These are phyloP conservation scores for Ceratonia siliqua DNA, from an alignment of 306 rosid species.

Conservation along the genomic window DNA sequence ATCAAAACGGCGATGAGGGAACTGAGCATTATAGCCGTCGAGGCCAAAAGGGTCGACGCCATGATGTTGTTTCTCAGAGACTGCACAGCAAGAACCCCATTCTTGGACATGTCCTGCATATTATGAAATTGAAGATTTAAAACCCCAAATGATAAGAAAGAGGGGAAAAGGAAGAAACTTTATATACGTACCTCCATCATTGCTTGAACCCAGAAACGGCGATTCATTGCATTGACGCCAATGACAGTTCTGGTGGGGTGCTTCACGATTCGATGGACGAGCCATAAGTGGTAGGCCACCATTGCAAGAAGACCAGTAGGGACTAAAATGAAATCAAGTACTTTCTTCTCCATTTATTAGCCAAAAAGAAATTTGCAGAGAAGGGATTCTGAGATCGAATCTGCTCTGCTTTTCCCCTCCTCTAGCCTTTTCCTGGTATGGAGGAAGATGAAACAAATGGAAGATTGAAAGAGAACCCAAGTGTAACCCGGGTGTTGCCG, in stretches of 20 bases:
- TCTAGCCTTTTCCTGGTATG: background rate
- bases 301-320: constrained; percentile 63
- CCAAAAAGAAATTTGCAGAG: background rate
- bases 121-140: background rate
- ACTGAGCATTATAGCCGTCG: constrained; percentile 83
- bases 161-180: background rate
- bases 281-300: constrained; percentile 80
- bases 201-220: constrained; percentile 84
- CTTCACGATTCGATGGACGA: constrained; percentile 49
- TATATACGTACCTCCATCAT: constrained; percentile 80
- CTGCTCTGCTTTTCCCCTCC: constrained; percentile 4
- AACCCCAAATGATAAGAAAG: background rate
- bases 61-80: constrained; percentile 85
- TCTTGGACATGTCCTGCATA: constrained; percentile 62
- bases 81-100: constrained; percentile 84
- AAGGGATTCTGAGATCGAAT: constrained; percentile 30
- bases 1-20: constrained; percentile 77
- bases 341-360: constrained; percentile 52
- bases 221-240: constrained; percentile 83
- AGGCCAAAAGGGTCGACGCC: constrained; percentile 92
- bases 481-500: constrained; percentile 37
- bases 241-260: constrained; percentile 73
- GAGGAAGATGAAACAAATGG: background rate
- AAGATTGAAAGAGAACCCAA: constrained; percentile 14
- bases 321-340: constrained; percentile 56